Base-by-base conservation (phyloP, 305 asterid genomes). In the Lippia alba region DNA sequence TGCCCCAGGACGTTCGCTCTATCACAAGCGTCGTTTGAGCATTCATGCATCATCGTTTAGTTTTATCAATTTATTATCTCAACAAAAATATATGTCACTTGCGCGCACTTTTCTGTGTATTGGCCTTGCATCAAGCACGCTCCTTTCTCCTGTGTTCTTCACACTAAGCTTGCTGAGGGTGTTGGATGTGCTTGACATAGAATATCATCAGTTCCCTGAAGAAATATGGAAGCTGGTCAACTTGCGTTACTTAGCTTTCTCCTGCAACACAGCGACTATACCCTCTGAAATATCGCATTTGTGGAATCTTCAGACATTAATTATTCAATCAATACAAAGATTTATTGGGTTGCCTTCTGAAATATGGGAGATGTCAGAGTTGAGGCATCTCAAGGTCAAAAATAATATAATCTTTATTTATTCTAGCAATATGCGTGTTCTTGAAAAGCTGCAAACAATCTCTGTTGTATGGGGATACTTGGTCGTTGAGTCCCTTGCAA, bases 301-400 rank as follows among this genome's bases (percentile, higher is more conserved):
- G 40, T 4, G 67, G 69, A 70, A 76, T 76, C 73, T 76, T 56
- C 77, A 76, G 16, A 71, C 74, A 8, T 56, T 77, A 30, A 51
- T 68, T 58, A 41, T 41, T 34, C 15, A n/a, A 9, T 19, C 58
- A 1, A 24, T 1, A 24, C 30, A 24, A 4, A 0, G 0, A 1
- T 7, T 1, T 14, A 15, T 0, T 12, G 4, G 18, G 8, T 6
- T 48, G 12, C 70, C 78, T n/a, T n/a, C 4, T 46, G 67, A 60
- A 30, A 34, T 68, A 17, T 68, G 66, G 61, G 12, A 39, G 51
- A 7, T 73, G 66, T 14, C 66, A 5, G 44, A 64, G 15, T 32
- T 78, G 49, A 64, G 73, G 44, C 79, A 74, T 44, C 1, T 78
- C 64, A 65, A 70, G 70, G 12, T 24, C 15, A 15, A 6, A 20